Conservation (phyloP, 1,284 basidiomycete species). For the Cystobasidium slooffiae region DNA sequence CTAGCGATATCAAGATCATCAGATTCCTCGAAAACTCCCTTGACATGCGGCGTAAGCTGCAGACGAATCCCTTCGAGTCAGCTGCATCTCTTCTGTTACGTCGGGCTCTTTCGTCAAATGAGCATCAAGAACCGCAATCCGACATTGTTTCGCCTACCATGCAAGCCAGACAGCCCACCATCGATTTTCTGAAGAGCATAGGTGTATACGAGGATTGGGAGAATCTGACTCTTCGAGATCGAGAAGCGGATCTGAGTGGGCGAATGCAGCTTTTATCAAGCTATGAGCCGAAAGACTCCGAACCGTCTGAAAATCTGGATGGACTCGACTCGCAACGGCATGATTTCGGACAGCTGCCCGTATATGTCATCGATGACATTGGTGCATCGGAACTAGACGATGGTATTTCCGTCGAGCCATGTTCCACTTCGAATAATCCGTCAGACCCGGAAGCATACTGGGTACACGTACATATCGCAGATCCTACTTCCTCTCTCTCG, state of each 20-base stretch:
- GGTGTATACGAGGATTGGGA: slow-evolving; percentile 78
- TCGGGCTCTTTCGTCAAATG: slow-evolving; percentile 60
- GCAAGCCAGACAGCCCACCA: slow-evolving; percentile 53
- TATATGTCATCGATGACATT: slow-evolving; percentile 87
- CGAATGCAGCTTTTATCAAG: neutral
- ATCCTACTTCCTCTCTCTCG: slow-evolving; percentile 81
- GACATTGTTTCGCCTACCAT: slow-evolving; percentile 43
- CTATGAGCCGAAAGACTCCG: neutral
- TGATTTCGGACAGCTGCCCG: slow-evolving; percentile 80
- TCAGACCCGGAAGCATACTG: slow-evolving; percentile 61
- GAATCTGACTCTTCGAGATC: slow-evolving; percentile 58
- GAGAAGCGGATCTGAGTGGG: slow-evolving; percentile 54
- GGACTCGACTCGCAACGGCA: slow-evolving; percentile 68
- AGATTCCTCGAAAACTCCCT: slow-evolving; percentile 69
- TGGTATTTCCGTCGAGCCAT: slow-evolving; percentile 78
- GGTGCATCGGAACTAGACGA: slow-evolving; percentile 90
- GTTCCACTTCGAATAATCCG: slow-evolving; percentile 8
- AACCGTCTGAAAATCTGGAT: slow-evolving; percentile 50
- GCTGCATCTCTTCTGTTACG: slow-evolving; percentile 69
- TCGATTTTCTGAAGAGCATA: slow-evolving; percentile 66
- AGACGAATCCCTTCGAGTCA: slow-evolving; percentile 67
- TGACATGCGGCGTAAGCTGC: slow-evolving; percentile 66
- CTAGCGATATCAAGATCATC: slow-evolving; percentile 69
- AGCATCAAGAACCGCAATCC: slow-evolving; percentile 37
- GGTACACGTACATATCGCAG: slow-evolving; percentile 92